Base-by-base conservation (phyloP, 495 filamentous ascomycete genomes). In the Penicillium atrosanguineum region DNA sequence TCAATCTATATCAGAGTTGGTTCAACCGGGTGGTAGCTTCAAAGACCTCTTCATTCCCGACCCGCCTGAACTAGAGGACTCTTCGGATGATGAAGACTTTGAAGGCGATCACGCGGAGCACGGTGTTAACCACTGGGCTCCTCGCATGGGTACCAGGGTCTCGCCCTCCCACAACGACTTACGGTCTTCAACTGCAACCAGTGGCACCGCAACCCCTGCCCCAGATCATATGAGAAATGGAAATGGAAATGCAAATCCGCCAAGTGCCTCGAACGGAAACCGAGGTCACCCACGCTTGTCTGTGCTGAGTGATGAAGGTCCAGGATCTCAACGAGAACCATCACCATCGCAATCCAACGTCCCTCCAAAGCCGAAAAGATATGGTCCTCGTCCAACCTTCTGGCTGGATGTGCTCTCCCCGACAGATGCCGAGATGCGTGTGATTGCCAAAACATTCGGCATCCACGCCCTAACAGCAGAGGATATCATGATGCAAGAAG, bases 401-500 rank as follows among this genome's bases (percentile, higher is more conserved):
- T 98, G 94, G 94, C 80, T 98, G 0, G 95, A 98, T 65, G 84
- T 96, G 29, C 77, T 94, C 8, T 89, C 84, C 20, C 94, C 94
- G 4, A 97, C 92, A 6, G 90, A 95, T 47, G 81, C 84, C 11
- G 94, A 98, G 71, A 95, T 97, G 89, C 87, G 87, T 52, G 84
- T 94, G 28, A 77, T 98, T 19, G 85, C 91, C 36, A 95, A 95
- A 65, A 83, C 93, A 0, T 98, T 98, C 66, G 87, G 89, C 7
- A 95, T 98, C 45, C 94, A 98, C 69, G 91, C 93, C 3, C 73
- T 98, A 44, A 98, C 94, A 0, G 86, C 88, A 19, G 94, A 98
- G 66, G 94, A 98, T 69, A 97, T 98, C 69, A 86, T 96, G 83
- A 86, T 95, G 75, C 89, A 97, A 67, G 94, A 98, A 73, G 87